Evolutionary conservation across 2,329 filamentous ascomycete genomes (phyloP).

Genomic region (Metarhizium sp.): DNA sequence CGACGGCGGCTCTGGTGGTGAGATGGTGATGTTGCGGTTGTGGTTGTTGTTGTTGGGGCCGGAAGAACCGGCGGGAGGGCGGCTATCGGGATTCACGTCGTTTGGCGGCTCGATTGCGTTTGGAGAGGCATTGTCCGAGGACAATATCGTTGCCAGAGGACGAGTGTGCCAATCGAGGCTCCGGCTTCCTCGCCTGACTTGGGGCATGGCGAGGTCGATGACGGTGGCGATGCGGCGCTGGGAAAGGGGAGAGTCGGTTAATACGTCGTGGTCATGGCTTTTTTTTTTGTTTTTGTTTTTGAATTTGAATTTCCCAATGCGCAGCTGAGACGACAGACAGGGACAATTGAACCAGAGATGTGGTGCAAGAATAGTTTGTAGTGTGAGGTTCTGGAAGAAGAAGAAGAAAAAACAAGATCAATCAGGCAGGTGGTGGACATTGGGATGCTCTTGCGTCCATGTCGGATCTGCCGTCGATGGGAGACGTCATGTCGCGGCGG

Average conservation of each 20-base stretch:
- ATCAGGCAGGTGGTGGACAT: too few species aligned
- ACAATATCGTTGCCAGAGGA: background rate
- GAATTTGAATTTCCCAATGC: too few species aligned
- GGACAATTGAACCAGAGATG: too few species aligned
- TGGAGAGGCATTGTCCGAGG: background rate
- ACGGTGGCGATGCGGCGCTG: background rate
- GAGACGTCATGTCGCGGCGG: too few species aligned
- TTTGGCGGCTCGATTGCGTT: background rate
- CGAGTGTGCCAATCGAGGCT: conserved; percentile 10
- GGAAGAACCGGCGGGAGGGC: background rate
- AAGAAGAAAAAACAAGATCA: too few species aligned
- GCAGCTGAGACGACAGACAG: too few species aligned
- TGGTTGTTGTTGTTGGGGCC: background rate
- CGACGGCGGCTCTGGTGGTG: too few species aligned
- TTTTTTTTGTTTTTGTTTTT: too few species aligned
- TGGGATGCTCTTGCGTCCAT: too few species aligned
- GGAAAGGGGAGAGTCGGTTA: background rate
- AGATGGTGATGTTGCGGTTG: background rate
- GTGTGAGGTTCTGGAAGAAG: too few species aligned
- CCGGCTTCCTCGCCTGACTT: conserved; percentile 18
- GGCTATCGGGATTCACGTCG: background rate
- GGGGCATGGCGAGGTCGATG: conserved; percentile 14
- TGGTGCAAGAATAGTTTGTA: too few species aligned
- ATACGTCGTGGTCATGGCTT: background rate
- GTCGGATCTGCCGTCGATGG: too few species aligned